phyloP scores from a whole-genome alignment of 2,329 filamentous ascomycete species.

The Epichloe sp. region DNA sequence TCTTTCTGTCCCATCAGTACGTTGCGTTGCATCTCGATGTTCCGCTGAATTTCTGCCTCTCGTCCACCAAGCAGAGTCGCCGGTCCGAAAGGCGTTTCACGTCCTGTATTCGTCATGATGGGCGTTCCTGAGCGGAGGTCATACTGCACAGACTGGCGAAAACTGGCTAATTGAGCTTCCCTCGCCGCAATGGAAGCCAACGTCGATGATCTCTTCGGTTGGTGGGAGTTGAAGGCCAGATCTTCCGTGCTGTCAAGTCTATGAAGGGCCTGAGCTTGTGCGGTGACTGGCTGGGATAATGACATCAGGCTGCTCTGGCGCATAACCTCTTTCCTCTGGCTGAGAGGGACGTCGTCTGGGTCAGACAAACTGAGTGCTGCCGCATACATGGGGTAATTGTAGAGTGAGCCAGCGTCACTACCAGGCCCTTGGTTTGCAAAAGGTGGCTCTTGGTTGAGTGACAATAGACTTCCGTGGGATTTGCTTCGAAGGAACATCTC shows the following conservation, averaged over 20 bases:
- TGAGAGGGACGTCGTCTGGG: constrained; percentile 59
- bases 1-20: constrained; percentile 49
- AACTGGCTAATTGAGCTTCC: constrained; percentile 50
- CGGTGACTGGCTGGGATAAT: constrained; percentile 12
- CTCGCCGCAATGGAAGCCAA: constrained; percentile 31
- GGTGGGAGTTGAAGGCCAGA: constrained; percentile 38
- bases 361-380: constrained; percentile 23
- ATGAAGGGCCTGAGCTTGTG: constrained; percentile 8
- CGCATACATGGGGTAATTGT: constrained; percentile 22
- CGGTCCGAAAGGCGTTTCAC: constrained; percentile 26
- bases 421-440: constrained; percentile 13
- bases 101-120: constrained; percentile 18
- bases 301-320: constrained; percentile 34
- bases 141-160: constrained; percentile 51
- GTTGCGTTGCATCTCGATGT: constrained; percentile 40
- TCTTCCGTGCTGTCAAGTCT: constrained; percentile 18
- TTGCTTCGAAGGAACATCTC: constrained; percentile 41
- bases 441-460: constrained; percentile 14
- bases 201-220: constrained; percentile 35
- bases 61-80: constrained; percentile 21
- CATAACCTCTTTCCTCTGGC: constrained; percentile 50
- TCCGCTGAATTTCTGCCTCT: constrained; percentile 30
- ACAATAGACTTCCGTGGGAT: constrained; percentile 28
- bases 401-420: constrained; percentile 30
- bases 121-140: constrained; percentile 38